These are phyloP conservation scores for Phytophthora cryptogea DNA, from an alignment of 352 stramenopile species.

Conservation along the genomic window DNA sequence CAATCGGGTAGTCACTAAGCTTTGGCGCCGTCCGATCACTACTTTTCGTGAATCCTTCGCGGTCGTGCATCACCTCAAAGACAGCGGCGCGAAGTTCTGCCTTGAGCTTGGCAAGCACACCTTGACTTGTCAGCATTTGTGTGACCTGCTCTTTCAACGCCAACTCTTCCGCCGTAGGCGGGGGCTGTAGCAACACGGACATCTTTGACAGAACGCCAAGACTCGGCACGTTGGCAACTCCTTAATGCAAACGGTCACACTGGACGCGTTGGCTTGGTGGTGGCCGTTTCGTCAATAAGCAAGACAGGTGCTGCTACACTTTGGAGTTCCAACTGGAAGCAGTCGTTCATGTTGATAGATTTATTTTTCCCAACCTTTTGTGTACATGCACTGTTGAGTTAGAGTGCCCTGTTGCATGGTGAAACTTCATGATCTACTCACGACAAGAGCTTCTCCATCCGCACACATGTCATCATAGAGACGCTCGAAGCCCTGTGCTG, in stretches of 20 bases:
- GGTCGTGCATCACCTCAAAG: slow-evolving; percentile 78
- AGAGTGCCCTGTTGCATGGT: neutral
- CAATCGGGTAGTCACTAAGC: slow-evolving; percentile 35
- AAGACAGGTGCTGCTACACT: slow-evolving; percentile 14
- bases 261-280: neutral
- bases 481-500: slow-evolving; percentile 74
- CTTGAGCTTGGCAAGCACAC: slow-evolving; percentile 80
- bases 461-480: slow-evolving; percentile 87
- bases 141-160: slow-evolving; percentile 71
- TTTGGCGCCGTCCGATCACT: slow-evolving; percentile 21
- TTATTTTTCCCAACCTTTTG: slow-evolving; percentile 12
- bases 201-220: slow-evolving; percentile 6
- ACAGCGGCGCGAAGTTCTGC: slow-evolving; percentile 76
- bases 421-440: slow-evolving; percentile 27
- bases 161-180: slow-evolving; percentile 53
- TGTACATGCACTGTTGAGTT: slow-evolving; percentile 14
- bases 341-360: slow-evolving; percentile 26
- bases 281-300: slow-evolving; percentile 18
- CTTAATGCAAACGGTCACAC: slow-evolving; percentile 22
- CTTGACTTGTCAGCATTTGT: slow-evolving; percentile 55
- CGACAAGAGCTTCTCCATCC: slow-evolving; percentile 56
- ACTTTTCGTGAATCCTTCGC: slow-evolving; percentile 23
- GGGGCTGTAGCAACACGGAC: slow-evolving; percentile 32
- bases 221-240: slow-evolving; percentile 4
- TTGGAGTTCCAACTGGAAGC: slow-evolving; percentile 13